Evolutionary conservation across 139 green algal genomes (phyloP).

Genomic region (Pseudopediastrum boryanum): DNA sequence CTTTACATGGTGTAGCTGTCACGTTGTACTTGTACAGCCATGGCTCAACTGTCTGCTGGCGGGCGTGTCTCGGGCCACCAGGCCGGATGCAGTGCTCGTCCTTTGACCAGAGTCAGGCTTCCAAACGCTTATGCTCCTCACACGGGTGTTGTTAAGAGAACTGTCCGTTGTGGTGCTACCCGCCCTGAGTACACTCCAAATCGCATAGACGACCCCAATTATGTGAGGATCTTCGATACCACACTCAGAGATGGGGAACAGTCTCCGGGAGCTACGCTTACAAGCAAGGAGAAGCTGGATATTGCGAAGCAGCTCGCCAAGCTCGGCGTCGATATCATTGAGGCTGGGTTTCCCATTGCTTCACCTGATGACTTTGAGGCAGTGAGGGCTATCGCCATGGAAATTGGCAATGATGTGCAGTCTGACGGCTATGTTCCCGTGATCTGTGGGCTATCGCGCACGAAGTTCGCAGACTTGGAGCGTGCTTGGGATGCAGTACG

Average conservation of each 20-base stretch:
- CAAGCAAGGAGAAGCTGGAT: conserved; percentile 96
- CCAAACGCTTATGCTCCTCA: too few relatives aligned
- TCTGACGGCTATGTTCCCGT: conserved; percentile 94
- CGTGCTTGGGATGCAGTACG: conserved; percentile 90
- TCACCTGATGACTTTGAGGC: conserved; percentile 98
- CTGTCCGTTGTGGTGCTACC: too few relatives aligned
- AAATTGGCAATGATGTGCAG: conserved; percentile 79
- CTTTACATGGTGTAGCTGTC: too few relatives aligned
- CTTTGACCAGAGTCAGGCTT: too few relatives aligned
- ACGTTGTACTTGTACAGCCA: too few relatives aligned
- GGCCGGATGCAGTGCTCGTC: too few relatives aligned
- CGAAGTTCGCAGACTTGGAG: conserved; percentile 81
- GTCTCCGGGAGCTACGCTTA: conserved; percentile 93
- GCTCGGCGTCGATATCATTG: conserved; percentile 99
- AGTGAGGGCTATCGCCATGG: conserved; percentile 88
- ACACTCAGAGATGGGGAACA: conserved; percentile 98
- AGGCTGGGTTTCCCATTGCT: conserved; percentile 96
- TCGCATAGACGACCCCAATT: conserved; percentile 91
- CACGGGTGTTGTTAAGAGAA: too few relatives aligned
- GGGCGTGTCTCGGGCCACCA: too few relatives aligned
- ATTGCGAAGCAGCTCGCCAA: conserved; percentile 94
- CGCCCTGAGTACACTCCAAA: conserved; percentile 77
- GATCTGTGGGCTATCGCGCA: conserved; percentile 96
- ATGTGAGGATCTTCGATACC: conserved; percentile 98
- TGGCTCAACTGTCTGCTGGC: too few relatives aligned